phyloP scores from a whole-genome alignment of 768 basidiomycete genomes.

The Lanmaoa rubissima region DNA sequence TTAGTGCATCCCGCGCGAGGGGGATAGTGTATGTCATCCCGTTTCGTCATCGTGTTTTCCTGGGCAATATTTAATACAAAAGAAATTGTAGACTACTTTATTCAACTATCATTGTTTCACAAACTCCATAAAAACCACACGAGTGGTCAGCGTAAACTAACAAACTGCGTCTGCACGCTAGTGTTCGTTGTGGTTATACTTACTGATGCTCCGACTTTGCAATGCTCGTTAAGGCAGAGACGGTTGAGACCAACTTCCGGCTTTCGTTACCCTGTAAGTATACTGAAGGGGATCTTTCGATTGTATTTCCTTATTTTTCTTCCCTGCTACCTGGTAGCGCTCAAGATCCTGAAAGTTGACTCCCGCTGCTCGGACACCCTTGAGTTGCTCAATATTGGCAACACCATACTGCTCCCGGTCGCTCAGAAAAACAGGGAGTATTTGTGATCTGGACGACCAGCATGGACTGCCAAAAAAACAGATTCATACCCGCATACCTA shows the following conservation, averaged over 20 bases:
- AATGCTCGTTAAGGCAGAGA: background rate
- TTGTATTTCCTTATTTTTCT: too few relatives aligned
- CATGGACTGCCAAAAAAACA: too few relatives aligned
- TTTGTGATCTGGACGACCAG: too few relatives aligned
- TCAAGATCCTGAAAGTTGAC: too few relatives aligned
- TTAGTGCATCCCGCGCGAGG: background rate
- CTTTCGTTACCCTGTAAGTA: background rate
- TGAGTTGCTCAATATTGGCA: too few relatives aligned
- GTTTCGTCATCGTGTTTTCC: background rate
- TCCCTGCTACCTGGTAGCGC: too few relatives aligned
- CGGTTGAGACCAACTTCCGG: background rate
- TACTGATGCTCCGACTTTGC: background rate
- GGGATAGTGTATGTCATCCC: slow-evolving; percentile 4
- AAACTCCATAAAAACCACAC: background rate
- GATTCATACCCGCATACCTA: too few relatives aligned
- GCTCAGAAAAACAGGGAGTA: too few relatives aligned
- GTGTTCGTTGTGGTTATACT: background rate
- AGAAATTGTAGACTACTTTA: slow-evolving; percentile 4
- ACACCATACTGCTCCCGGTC: too few relatives aligned
- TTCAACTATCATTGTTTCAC: background rate
- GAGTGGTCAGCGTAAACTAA: background rate
- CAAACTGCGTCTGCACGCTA: background rate
- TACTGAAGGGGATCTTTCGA: too few relatives aligned
- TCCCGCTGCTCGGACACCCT: too few relatives aligned
- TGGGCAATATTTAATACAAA: background rate